Evolutionary conservation across 805 yeast genomes (phyloP).

Genomic region (Metschnikowia lachancei): DNA sequence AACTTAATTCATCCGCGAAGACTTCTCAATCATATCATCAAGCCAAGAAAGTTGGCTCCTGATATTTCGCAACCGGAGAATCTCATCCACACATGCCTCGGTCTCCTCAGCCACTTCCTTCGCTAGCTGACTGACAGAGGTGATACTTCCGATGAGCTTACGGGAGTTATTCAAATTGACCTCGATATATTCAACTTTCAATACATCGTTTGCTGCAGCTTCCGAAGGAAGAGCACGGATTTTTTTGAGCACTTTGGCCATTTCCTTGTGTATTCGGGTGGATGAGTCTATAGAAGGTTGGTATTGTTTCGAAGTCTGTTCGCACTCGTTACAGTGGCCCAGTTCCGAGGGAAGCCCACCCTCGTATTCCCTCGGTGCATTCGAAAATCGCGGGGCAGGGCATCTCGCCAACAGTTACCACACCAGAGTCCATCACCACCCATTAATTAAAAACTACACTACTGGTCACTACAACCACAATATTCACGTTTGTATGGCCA

Average conservation of each 20-base stretch:
- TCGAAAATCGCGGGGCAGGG: background rate
- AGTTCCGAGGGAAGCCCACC: no score
- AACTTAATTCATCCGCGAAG: background rate
- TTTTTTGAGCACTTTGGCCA: constrained; percentile 26
- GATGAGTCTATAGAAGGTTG: no score
- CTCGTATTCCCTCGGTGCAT: background rate
- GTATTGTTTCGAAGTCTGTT: no score
- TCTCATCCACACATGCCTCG: constrained; percentile 7
- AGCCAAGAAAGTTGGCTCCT: constrained; percentile 17
- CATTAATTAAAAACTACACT: background rate
- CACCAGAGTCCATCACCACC: background rate
- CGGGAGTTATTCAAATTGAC: constrained; percentile 38
- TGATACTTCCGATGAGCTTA: constrained; percentile 27
- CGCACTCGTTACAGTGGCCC: no score
- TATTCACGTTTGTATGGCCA: background rate
- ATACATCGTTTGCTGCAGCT: constrained; percentile 31
- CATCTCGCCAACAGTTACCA: background rate
- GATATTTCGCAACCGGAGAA: constrained; percentile 10
- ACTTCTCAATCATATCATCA: constrained; percentile 5
- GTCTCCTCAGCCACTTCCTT: constrained; percentile 1
- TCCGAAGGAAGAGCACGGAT: constrained; percentile 36
- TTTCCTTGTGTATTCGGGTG: background rate
- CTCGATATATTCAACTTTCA: constrained; percentile 38
- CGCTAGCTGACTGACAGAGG: constrained; percentile 13
- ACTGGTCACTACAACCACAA: background rate